Percentiles rank a stretch among this genome's conserved stretches.
These are phyloP conservation scores for Cercospora brassicicola DNA, from an alignment of 2,329 filamentous ascomycete species.

Conservation along the genomic window DNA sequence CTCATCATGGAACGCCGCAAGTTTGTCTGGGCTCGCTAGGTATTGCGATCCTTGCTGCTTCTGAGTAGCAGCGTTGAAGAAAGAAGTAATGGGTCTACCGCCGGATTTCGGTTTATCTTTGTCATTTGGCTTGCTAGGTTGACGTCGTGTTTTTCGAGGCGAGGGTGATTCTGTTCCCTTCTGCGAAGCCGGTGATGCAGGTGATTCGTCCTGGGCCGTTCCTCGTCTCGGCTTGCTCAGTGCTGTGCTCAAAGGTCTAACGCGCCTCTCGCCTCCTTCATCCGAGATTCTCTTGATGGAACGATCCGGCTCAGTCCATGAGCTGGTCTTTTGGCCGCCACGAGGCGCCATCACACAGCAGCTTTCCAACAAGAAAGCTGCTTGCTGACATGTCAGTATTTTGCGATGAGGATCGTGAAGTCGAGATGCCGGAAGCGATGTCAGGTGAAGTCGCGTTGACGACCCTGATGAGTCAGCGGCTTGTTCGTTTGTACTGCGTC, in stretches of 20 bases:
- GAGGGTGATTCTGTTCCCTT: conserved; percentile 12
- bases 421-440: not conserved
- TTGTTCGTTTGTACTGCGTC: not conserved
- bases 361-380: not conserved
- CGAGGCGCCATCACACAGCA: conserved; percentile 1
- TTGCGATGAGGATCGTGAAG: not conserved
- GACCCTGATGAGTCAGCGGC: not conserved
- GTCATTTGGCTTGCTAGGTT: conserved; percentile 30
- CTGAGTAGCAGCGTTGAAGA: conserved; percentile 50
- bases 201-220: not conserved
- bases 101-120: conserved; percentile 42
- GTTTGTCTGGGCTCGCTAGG: conserved; percentile 45
- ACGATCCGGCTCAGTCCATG: not conserved
- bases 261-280: not conserved
- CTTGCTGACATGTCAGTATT: not conserved
- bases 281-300: not conserved
- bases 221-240: conserved; percentile 9
- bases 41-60: conserved; percentile 41
- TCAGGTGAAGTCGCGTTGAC: conserved; percentile 13
- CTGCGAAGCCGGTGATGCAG: not conserved
- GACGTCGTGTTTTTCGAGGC: conserved; percentile 24
- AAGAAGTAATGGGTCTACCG: conserved; percentile 49
- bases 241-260: conserved; percentile 8
- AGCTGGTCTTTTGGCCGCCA: conserved; percentile 10
- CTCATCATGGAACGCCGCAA: conserved; percentile 31